These are phyloP conservation scores for Mycosarcoma mackinlayi DNA, from an alignment of 1,284 basidiomycete species.

Conservation along the genomic window DNA sequence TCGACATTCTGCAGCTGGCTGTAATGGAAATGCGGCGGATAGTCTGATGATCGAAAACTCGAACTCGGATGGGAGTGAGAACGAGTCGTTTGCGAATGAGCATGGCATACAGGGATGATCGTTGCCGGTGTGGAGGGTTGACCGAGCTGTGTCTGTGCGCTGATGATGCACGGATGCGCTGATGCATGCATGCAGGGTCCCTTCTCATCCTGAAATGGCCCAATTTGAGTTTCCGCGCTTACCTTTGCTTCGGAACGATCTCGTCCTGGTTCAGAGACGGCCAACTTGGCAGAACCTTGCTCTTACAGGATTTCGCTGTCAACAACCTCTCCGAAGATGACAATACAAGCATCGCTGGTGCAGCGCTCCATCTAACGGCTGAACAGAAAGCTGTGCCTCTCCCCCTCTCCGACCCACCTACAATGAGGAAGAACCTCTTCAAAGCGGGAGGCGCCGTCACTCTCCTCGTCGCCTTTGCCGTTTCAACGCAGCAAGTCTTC, in stretches of 20 bases:
- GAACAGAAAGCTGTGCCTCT: not conserved
- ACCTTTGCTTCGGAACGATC: too few relatives aligned
- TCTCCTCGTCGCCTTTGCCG: conserved; percentile 13
- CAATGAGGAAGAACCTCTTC: conserved; percentile 11
- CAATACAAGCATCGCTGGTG: too few relatives aligned
- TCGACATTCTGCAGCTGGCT: conserved; percentile 27
- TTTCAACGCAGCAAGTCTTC: conserved; percentile 30
- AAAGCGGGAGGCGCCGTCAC: conserved; percentile 46
- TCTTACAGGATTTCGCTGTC: too few relatives aligned
- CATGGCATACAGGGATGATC: conserved; percentile 7
- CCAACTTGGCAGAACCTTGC: too few relatives aligned
- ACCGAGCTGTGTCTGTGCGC: conserved; percentile 5
- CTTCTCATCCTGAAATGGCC: too few relatives aligned
- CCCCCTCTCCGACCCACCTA: not conserved
- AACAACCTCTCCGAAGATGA: too few relatives aligned
- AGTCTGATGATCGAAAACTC: not conserved
- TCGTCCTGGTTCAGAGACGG: too few relatives aligned
- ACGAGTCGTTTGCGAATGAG: not conserved
- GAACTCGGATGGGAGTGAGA: not conserved
- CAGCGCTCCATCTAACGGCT: too few relatives aligned
- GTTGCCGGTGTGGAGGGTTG: conserved; percentile 13
- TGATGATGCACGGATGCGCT: not conserved
- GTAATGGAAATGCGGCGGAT: not conserved
- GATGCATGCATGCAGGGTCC: conserved; percentile 23
- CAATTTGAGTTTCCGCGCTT: conserved; percentile 2